Evolutionary conservation across 768 basidiomycete genomes (phyloP), one percentile per base, ranked within the genome.

Genomic region (Amanita subjunquillea): DNA sequence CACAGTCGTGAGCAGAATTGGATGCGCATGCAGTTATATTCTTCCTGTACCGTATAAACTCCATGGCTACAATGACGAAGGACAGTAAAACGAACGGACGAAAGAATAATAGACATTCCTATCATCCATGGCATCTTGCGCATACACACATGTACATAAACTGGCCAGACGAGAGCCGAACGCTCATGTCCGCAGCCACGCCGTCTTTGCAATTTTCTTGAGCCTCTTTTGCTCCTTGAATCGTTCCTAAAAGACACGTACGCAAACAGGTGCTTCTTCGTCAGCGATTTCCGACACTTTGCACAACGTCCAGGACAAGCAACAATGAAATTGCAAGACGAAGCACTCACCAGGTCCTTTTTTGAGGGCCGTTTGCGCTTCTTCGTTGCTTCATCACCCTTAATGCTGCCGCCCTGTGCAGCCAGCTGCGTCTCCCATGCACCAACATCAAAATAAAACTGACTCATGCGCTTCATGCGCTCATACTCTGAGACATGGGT

Each of bases 161-260:
- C 15, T 29, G 40, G 25, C n/a, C 17, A 22, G 41, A 32, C 12
- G 40, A 8, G 48, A 8, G 13, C 25, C 22, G 15, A 52, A 32
- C 15, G 22, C 29, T 62, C 59, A 87, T 58, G 82, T 86, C 63
- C 89, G 80, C 59, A 91, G 63, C 89, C 88, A 91, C 7, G 89
- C 89, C 1, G 87, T 91, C 72, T 90, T 91, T 37, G 87, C 87
- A 7, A 90, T 80, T 69, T 91, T 91, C 72, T 91, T 91, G 62
- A 72, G 67, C 57, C 69, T 75, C 66, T 91, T 91, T 71, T 87
- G 83, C 63, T 90, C 86, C 62, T 85, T 87, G 65, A 85, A 91
- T 39, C 86, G 80, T 58, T 91, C 87, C 88, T 90, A 64, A 41
- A 34, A 57, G 48, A 54, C 48, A 20, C 50, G 60, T 23, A 53